Percentiles rank a stretch among this genome's conserved stretches.
Conservation (phyloP, 495 filamentous ascomycete genomes). For the Hypoxylon fuscum region DNA sequence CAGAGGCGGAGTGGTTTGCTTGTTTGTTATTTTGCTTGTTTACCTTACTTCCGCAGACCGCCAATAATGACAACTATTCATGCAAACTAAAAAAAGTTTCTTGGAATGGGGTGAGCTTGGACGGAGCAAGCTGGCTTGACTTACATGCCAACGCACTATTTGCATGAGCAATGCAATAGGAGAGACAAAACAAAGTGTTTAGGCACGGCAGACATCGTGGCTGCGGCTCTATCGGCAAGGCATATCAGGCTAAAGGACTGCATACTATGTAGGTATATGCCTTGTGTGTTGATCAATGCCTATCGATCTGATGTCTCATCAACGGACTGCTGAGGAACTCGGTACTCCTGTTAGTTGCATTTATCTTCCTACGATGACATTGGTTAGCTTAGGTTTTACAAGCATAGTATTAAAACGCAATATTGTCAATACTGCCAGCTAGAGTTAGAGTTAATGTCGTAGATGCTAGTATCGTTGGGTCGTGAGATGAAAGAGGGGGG, state of each 20-base stretch:
- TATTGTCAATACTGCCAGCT: not conserved
- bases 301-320: too few relatives aligned
- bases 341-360: too few relatives aligned
- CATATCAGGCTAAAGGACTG: too few relatives aligned
- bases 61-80: too few relatives aligned
- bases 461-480: not conserved
- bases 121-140: not conserved
- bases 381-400: not conserved
- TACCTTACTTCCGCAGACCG: too few relatives aligned
- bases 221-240: not conserved
- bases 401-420: not conserved
- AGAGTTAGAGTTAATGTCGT: conserved; percentile 1
- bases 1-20: too few relatives aligned
- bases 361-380: conserved; percentile 17
- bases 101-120: too few relatives aligned
- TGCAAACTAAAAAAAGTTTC: too few relatives aligned
- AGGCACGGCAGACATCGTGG: not conserved
- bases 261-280: too few relatives aligned
- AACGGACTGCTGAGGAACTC: too few relatives aligned
- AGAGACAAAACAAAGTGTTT: conserved; percentile 29
- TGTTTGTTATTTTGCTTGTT: too few relatives aligned
- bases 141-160: conserved; percentile 31
- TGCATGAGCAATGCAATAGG: not conserved
- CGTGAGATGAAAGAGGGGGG: not conserved
- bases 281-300: too few relatives aligned